A percentile compares a stretch with the other conserved stretches of the same genome.
Evolutionary conservation across 305 asterid species (phyloP).

Genomic region (Fraxinus baroniana): DNA sequence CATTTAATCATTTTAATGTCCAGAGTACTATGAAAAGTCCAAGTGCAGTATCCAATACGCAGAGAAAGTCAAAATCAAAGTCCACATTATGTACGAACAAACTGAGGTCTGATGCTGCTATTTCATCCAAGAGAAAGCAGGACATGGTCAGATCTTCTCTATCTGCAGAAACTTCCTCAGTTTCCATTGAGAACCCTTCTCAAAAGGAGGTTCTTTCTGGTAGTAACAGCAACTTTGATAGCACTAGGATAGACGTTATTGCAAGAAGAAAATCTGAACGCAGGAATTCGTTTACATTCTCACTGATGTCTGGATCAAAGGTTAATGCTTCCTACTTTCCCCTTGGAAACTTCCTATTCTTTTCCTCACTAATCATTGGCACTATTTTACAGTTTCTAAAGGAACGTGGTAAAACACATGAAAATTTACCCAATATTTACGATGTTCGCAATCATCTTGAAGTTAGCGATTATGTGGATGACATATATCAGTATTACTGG

Average conservation of each 20-base stretch:
- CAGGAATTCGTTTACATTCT: conserved; percentile 69
- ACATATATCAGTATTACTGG: conserved; percentile 91
- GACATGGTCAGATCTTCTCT: conserved; percentile 35
- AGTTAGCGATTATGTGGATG: conserved; percentile 84
- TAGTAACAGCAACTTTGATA: conserved; percentile 23
- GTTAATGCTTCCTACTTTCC: conserved; percentile 30
- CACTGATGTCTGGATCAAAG: conserved; percentile 70
- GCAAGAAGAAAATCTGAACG: conserved; percentile 59
- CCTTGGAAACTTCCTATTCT: neutral
- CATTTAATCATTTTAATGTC: conserved; percentile 19
- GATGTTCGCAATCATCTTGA: conserved; percentile 83
- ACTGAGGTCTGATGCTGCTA: conserved; percentile 35
- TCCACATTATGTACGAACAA: conserved; percentile 36
- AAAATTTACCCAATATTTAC: conserved; percentile 63
- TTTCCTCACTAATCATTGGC: conserved; percentile 24
- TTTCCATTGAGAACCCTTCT: conserved; percentile 39
- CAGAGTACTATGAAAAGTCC: conserved; percentile 45
- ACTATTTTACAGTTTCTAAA: conserved; percentile 39
- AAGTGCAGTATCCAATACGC: conserved; percentile 34
- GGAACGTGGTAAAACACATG: conserved; percentile 42
- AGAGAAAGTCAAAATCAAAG: conserved; percentile 42
- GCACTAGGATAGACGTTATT: conserved; percentile 18
- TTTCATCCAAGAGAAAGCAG: conserved; percentile 51
- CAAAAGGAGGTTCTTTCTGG: conserved; percentile 42
- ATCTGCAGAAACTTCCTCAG: conserved; percentile 38